These are phyloP conservation scores for Chlamydomonas reinhardtii DNA, from an alignment of 163 green algal genomes.

Conservation along the genomic window DNA sequence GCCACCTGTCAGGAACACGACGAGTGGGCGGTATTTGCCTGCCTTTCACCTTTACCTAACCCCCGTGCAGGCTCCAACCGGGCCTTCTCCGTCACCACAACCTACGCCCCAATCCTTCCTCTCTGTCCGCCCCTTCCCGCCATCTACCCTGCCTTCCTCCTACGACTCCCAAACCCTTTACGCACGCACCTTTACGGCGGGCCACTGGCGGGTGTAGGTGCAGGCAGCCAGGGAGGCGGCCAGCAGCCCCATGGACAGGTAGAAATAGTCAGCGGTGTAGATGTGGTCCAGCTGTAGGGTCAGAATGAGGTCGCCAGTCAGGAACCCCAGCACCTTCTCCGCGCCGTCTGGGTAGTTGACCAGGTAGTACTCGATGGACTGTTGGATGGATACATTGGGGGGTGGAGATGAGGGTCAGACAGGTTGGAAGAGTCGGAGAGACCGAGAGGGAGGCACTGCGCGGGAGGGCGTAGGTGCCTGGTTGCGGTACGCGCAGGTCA, in stretches of 20 bases:
- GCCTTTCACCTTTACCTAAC: too few species aligned
- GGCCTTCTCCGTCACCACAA: too few species aligned
- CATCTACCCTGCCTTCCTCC: too few species aligned
- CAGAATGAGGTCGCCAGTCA: constrained; percentile 85
- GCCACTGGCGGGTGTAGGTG: constrained; percentile 89
- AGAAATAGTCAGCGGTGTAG: constrained; percentile 94
- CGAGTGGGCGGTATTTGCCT: neutral
- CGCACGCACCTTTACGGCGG: constrained; percentile 79
- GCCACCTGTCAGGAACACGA: constrained; percentile 58
- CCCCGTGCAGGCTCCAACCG: too few species aligned
- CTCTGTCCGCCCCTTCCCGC: too few species aligned
- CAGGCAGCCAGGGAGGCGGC: constrained; percentile 92
- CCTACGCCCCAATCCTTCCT: too few species aligned
- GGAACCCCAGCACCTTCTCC: constrained; percentile 88
- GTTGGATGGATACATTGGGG: neutral
- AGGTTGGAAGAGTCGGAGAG: too few species aligned
- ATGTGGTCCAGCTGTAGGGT: constrained; percentile 94
- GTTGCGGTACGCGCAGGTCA: too few species aligned
- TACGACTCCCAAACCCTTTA: too few species aligned
- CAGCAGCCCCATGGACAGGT: constrained; percentile 86
- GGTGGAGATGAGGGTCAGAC: too few species aligned
- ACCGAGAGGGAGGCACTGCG: too few species aligned
- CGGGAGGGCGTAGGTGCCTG: too few species aligned
- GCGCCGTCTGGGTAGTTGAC: constrained; percentile 84
- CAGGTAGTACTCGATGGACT: constrained; percentile 85